Conservation (phyloP, 108 stramenopile genomes). For the Skeletonema menzelii region DNA sequence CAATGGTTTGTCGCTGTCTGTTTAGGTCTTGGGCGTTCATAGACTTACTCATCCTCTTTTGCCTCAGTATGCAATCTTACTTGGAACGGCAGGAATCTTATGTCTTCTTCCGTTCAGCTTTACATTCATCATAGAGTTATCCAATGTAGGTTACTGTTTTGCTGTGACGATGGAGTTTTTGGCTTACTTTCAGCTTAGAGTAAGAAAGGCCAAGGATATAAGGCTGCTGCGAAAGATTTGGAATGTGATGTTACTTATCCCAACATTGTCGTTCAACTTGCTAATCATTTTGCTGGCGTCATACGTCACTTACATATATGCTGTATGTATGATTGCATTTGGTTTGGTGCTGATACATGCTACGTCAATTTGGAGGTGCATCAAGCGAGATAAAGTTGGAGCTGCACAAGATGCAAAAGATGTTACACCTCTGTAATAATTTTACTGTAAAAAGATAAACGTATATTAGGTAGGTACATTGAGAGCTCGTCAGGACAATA, state of each 20-base stretch:
- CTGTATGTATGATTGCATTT: conserved; percentile 16
- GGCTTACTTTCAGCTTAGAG: conserved; percentile 25
- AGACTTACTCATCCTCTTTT: conserved; percentile 10
- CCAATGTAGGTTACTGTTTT: conserved; percentile 37
- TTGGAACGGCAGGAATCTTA: conserved; percentile 21
- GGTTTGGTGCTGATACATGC: conserved; percentile 22
- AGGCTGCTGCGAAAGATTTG: conserved; percentile 18
- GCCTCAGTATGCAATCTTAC: conserved; percentile 20
- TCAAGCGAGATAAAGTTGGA: background rate
- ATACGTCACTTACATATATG: conserved; percentile 50
- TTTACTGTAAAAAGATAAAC: background rate
- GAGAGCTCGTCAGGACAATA: background rate
- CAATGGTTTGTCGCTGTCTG: background rate
- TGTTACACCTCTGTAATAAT: background rate
- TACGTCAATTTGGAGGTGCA: conserved; percentile 1
- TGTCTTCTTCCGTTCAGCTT: conserved; percentile 30
- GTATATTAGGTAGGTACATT: no score
- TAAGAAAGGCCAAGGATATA: conserved; percentile 17
- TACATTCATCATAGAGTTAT: conserved; percentile 24
- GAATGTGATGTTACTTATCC: conserved; percentile 10
- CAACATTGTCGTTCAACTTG: conserved; percentile 25
- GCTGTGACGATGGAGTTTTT: conserved; percentile 27
- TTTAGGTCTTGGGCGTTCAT: background rate
- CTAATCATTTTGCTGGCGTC: conserved; percentile 29
- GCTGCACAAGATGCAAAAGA: background rate